Evolutionary conservation across 2,329 filamentous ascomycete species (phyloP).

Genomic region (Exophiala mesophila): DNA sequence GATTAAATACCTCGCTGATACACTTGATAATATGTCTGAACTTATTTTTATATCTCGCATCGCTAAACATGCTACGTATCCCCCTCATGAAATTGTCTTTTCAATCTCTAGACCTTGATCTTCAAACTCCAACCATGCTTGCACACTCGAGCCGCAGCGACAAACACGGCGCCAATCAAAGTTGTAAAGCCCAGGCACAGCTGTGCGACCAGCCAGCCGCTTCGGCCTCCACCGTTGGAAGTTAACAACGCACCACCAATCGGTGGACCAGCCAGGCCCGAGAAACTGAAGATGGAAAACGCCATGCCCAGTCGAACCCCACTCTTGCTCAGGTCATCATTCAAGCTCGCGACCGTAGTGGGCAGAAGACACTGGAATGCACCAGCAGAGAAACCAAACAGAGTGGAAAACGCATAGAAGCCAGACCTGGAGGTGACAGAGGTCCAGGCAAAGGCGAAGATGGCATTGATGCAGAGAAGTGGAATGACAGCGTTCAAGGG

Average conservation of each 20-base stretch:
- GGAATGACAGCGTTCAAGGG: slow-evolving; percentile 59
- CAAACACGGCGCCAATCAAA: slow-evolving; percentile 44
- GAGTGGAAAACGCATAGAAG: slow-evolving; percentile 58
- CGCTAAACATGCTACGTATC: no score
- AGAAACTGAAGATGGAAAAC: slow-evolving; percentile 49
- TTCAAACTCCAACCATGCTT: slow-evolving; percentile 33
- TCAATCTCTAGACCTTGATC: slow-evolving; percentile 33
- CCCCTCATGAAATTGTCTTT: no score
- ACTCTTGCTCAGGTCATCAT: slow-evolving; percentile 48
- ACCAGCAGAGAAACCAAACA: slow-evolving; percentile 62
- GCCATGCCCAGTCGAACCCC: slow-evolving; percentile 56
- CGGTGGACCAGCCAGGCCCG: slow-evolving; percentile 51
- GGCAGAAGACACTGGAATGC: slow-evolving; percentile 65
- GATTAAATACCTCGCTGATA: no score
- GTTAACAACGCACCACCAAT: slow-evolving; percentile 52
- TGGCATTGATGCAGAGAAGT: slow-evolving; percentile 37
- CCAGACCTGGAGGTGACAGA: slow-evolving; percentile 46
- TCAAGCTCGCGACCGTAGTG: slow-evolving; percentile 53
- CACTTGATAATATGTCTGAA: no score
- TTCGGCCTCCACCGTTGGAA: slow-evolving; percentile 35
- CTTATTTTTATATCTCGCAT: no score
- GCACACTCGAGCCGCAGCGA: slow-evolving; percentile 42
- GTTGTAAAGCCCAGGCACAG: slow-evolving; percentile 49
- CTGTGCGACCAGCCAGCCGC: slow-evolving; percentile 27
- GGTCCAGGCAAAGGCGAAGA: slow-evolving; percentile 54